Evolutionary conservation across 2,329 filamentous ascomycete genomes (phyloP).

Genomic region (Fusarium brachygibbosum): DNA sequence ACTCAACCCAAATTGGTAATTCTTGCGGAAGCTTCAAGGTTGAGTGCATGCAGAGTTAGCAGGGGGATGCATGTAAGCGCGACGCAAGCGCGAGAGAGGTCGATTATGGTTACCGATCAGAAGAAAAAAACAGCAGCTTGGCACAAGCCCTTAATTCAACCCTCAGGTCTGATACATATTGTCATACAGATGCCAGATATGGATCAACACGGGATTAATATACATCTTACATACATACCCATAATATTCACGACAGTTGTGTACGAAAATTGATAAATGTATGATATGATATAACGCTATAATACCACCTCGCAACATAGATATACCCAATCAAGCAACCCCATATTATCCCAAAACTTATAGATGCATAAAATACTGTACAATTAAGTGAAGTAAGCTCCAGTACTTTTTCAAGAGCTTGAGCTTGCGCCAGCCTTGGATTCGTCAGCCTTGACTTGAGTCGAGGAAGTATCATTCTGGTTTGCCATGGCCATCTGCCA

Average conservation of each 20-base stretch:
- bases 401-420: constrained; percentile 25
- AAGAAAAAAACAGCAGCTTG: constrained; percentile 3
- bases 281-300: constrained; percentile 29
- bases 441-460: constrained; percentile 49
- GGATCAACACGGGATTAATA: neutral
- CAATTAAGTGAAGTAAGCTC: constrained; percentile 28
- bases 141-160: neutral
- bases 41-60: constrained; percentile 10
- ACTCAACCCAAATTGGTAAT: constrained; percentile 37
- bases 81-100: constrained; percentile 2
- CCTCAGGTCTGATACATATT: neutral
- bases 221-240: neutral
- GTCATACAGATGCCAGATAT: neutral
- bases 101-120: neutral
- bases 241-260: neutral
- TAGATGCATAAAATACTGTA: constrained; percentile 41
- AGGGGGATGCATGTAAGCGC: constrained; percentile 32
- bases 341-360: constrained; percentile 31
- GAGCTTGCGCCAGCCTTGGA: constrained; percentile 41
- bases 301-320: constrained; percentile 25
- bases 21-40: constrained; percentile 37
- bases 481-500: constrained; percentile 83
- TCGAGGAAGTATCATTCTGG: constrained; percentile 56
- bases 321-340: constrained; percentile 21
- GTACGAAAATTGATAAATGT: constrained; percentile 12